Conservation (phyloP, 2,329 filamentous ascomycete species). For the Colletotrichum sp. region DNA sequence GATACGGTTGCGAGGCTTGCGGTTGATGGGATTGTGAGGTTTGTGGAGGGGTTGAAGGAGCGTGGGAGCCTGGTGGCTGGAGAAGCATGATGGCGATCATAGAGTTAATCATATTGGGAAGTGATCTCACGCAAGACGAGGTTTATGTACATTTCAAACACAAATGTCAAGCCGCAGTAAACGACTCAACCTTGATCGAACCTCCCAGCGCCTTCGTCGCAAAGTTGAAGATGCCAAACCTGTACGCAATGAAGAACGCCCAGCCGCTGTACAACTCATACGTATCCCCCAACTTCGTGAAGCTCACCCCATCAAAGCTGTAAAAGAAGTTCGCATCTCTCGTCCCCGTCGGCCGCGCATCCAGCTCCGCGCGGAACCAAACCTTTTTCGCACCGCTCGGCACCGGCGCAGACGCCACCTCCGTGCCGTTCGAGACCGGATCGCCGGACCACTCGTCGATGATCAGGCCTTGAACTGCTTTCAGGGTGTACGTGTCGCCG, state of each 20-base stretch:
- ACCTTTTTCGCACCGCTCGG: conserved; percentile 22
- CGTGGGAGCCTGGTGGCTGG: fast-evolving
- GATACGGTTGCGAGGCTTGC: not conserved
- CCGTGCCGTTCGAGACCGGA: conserved; percentile 21
- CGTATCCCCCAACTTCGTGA: conserved; percentile 31
- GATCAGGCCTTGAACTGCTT: conserved; percentile 41
- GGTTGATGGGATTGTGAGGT: not conserved
- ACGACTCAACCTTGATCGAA: conserved; percentile 32
- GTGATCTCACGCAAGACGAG: no score
- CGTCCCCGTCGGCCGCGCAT: conserved; percentile 26
- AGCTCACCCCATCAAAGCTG: conserved; percentile 29
- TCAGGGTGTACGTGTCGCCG: conserved; percentile 31
- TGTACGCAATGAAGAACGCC: conserved; percentile 53
- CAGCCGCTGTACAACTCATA: conserved; percentile 45
- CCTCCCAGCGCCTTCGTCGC: conserved; percentile 49
- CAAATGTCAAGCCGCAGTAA: conserved; percentile 20
- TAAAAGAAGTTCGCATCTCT: conserved; percentile 25
- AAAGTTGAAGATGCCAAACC: conserved; percentile 55
- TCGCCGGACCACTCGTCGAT: conserved; percentile 35
- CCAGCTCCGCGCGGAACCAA: conserved; percentile 28
- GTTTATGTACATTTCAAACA: not conserved
- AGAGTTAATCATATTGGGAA: not conserved
- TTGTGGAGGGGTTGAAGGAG: not conserved
- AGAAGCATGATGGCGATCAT: not conserved
- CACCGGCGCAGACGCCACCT: conserved; percentile 25